Percentiles rank a stretch among this genome's conserved stretches.
phyloP scores from a whole-genome alignment of 192 early-diverging fungal species.

The Thoreauomyces humboldtii region DNA sequence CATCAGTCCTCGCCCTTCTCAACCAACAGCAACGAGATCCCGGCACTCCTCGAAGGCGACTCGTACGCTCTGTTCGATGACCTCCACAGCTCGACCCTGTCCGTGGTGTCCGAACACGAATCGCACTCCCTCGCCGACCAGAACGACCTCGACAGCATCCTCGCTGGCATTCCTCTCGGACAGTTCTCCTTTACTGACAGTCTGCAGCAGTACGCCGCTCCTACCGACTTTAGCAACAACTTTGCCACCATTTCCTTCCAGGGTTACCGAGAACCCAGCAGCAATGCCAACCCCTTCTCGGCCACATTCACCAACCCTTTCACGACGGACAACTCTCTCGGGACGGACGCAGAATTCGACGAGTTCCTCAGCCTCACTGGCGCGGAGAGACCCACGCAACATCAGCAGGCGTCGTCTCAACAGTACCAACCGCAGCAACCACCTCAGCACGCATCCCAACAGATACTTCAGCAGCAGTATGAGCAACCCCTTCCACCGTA shows the following conservation, averaged over 20 bases:
- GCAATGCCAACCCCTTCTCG: constrained; percentile 19
- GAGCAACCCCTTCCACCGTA: constrained; percentile 1
- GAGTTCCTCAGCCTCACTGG: constrained; percentile 19
- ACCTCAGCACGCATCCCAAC: neutral
- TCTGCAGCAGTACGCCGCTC: neutral
- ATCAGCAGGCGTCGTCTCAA: constrained; percentile 5
- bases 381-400: constrained; percentile 3
- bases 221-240: neutral
- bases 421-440: constrained; percentile 9
- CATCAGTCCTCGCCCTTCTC: constrained; percentile 11
- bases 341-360: constrained; percentile 19
- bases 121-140: neutral
- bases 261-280: neutral
- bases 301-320: constrained; percentile 25
- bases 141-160: constrained; percentile 19
- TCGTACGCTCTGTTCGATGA: constrained; percentile 25
- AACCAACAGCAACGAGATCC: constrained; percentile 1
- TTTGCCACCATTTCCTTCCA: neutral
- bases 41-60: constrained; percentile 12
- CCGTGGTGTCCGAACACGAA: neutral
- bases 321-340: constrained; percentile 11
- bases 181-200: constrained; percentile 16
- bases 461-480: neutral
- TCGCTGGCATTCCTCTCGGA: constrained; percentile 15
- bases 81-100: constrained; percentile 13